Conservation (phyloP, 2,329 filamentous ascomycete species). For the Xylariaceae sp. region DNA sequence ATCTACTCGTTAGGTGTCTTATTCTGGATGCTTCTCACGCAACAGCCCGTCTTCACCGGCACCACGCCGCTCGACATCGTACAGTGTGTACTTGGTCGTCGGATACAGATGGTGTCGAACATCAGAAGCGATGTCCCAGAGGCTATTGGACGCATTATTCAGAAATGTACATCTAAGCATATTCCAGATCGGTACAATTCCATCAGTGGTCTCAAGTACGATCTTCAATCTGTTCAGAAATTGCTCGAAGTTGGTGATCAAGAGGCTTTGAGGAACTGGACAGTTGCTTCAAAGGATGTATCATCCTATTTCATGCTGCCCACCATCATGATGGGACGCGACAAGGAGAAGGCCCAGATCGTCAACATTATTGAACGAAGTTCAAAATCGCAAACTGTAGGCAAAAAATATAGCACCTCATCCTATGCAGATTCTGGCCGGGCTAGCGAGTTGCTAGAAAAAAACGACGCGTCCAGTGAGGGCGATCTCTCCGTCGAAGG, state of each 20-base stretch:
- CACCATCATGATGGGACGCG: slow-evolving; percentile 71
- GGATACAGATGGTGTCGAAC: slow-evolving; percentile 69
- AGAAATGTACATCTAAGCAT: slow-evolving; percentile 87
- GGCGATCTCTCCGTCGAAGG: slow-evolving; percentile 54
- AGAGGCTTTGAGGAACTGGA: slow-evolving; percentile 64
- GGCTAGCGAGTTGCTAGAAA: slow-evolving; percentile 46
- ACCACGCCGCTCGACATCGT: slow-evolving; percentile 82
- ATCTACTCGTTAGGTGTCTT: slow-evolving; percentile 88
- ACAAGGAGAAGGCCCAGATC: slow-evolving; percentile 65
- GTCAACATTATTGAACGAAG: slow-evolving; percentile 72
- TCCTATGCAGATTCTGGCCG: slow-evolving; percentile 50
- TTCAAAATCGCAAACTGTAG: slow-evolving; percentile 56
- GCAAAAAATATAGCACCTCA: slow-evolving; percentile 38
- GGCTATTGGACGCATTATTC: slow-evolving; percentile 73
- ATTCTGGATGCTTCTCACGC: slow-evolving; percentile 81
- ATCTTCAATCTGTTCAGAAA: slow-evolving; percentile 68
- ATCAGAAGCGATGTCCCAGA: slow-evolving; percentile 80
- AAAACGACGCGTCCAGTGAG: slow-evolving; percentile 54
- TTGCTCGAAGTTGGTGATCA: slow-evolving; percentile 71
- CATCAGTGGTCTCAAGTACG: slow-evolving; percentile 76
- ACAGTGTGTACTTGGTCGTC: slow-evolving; percentile 76
- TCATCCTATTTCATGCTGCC: slow-evolving; percentile 91
- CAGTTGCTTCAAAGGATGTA: slow-evolving; percentile 76
- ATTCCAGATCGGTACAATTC: slow-evolving; percentile 87
- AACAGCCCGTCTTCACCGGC: slow-evolving; percentile 74